Evolutionary conservation across 192 early-diverging fungal species (phyloP).

Genomic region (Dissophora globulifera): DNA sequence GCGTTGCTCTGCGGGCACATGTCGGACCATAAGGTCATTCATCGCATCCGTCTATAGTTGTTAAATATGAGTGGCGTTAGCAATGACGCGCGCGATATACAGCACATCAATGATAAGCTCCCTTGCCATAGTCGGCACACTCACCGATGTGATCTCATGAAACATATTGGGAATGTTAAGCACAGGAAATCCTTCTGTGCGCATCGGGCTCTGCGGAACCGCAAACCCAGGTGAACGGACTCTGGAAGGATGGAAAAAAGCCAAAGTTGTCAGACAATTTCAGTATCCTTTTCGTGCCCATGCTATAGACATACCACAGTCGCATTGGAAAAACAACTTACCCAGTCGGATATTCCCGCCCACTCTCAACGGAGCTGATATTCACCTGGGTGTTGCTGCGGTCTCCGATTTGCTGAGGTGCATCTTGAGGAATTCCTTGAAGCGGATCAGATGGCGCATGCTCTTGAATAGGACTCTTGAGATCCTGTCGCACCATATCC

Average conservation of each 20-base stretch:
- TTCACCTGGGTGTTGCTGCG: not conserved
- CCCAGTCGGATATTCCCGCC: conserved; percentile 10
- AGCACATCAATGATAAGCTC: no score
- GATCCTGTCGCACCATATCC: conserved; percentile 33
- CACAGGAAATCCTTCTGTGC: conserved; percentile 27
- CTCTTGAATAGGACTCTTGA: conserved; percentile 32
- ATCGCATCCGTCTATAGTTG: conserved; percentile 60
- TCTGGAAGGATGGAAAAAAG: not conserved
- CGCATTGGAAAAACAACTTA: no score
- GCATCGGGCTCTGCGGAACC: conserved; percentile 28
- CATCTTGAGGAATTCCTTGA: not conserved
- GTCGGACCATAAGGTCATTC: conserved; percentile 54
- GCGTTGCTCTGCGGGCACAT: conserved; percentile 60
- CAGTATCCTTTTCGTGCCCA: no score
- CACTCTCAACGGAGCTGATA: conserved; percentile 4
- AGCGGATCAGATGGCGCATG: not conserved
- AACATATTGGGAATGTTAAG: conserved; percentile 46
- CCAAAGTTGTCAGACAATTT: no score
- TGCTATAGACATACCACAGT: no score
- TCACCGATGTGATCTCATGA: conserved; percentile 64
- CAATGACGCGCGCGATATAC: no score
- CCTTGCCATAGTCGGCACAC: not conserved
- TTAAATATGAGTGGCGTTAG: no score
- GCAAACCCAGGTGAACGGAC: conserved; percentile 32
- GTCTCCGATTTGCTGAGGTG: not conserved